Conservation (phyloP, 106 monocot species). For the Apostasia ramifera region DNA sequence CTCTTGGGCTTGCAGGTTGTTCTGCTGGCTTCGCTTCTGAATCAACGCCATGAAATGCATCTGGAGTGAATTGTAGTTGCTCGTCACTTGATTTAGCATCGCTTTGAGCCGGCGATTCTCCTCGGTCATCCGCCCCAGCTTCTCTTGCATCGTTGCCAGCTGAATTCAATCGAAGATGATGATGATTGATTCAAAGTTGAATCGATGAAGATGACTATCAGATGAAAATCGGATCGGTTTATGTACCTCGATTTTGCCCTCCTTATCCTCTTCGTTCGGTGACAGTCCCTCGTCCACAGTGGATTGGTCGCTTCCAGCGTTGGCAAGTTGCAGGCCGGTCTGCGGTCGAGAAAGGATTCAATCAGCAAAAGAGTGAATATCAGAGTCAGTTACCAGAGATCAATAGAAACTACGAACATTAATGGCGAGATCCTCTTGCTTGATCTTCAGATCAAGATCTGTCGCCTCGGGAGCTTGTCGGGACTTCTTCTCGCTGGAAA, state of each 20-base stretch:
- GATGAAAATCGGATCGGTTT: not conserved
- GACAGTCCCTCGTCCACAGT: constrained; percentile 50
- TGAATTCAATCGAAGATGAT: constrained; percentile 11
- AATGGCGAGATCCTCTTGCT: constrained; percentile 53
- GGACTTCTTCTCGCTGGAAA: constrained; percentile 59
- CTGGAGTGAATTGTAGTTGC: constrained; percentile 58
- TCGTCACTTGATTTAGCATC: constrained; percentile 52
- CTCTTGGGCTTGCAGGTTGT: not conserved
- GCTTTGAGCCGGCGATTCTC: constrained; percentile 65
- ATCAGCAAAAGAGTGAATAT: not conserved
- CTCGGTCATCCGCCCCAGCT: constrained; percentile 50
- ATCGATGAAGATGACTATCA: not conserved
- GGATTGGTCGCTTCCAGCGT: constrained; percentile 66
- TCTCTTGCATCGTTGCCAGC: constrained; percentile 38
- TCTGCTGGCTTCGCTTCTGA: constrained; percentile 33
- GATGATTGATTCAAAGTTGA: not conserved
- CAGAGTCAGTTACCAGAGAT: not conserved
- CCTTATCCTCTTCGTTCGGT: constrained; percentile 37
- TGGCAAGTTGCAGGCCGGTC: constrained; percentile 58
- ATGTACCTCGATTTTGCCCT: constrained; percentile 44
- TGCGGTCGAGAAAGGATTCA: not conserved
- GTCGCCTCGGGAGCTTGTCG: not conserved
- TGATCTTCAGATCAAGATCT: constrained; percentile 21
- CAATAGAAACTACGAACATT: constrained; percentile 24
- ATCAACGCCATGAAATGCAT: constrained; percentile 53